These are phyloP conservation scores for Berkeleyomyces basicola DNA, from an alignment of 2,329 filamentous ascomycete species.

Conservation along the genomic window DNA sequence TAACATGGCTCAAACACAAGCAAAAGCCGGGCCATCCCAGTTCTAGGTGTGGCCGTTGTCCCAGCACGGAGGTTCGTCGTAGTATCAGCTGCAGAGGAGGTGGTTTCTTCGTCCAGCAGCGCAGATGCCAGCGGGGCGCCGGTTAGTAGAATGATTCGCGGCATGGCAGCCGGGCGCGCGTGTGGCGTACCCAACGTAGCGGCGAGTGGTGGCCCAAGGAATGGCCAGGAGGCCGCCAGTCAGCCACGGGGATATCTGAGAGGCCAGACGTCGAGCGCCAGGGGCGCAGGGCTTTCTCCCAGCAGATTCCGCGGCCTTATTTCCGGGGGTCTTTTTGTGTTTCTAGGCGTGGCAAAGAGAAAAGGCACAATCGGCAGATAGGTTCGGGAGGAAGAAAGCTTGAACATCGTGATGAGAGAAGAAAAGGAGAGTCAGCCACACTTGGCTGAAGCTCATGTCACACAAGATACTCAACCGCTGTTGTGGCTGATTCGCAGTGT, in stretches of 20 bases:
- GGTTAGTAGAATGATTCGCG: background rate
- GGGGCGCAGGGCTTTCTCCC: too few species aligned
- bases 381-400: too few species aligned
- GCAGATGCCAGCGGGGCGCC: background rate
- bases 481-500: too few species aligned
- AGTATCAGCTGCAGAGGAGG: background rate
- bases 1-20: conserved; percentile 4
- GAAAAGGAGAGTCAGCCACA: too few species aligned
- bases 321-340: too few species aligned
- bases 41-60: background rate
- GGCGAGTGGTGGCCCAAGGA: background rate
- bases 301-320: too few species aligned
- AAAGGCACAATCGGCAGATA: too few species aligned
- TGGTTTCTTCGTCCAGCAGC: background rate
- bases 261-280: too few species aligned
- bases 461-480: too few species aligned
- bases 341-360: too few species aligned
- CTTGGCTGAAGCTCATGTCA: too few species aligned
- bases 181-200: background rate
- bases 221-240: background rate
- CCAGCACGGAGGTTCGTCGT: background rate
- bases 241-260: background rate
- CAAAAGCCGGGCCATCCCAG: background rate
- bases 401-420: too few species aligned
- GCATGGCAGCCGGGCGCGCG: background rate